Percentiles rank a stretch among this genome's conserved stretches.
These are phyloP conservation scores for Aspergillus candidus DNA, from an alignment of 2,329 filamentous ascomycete genomes.

Conservation along the genomic window DNA sequence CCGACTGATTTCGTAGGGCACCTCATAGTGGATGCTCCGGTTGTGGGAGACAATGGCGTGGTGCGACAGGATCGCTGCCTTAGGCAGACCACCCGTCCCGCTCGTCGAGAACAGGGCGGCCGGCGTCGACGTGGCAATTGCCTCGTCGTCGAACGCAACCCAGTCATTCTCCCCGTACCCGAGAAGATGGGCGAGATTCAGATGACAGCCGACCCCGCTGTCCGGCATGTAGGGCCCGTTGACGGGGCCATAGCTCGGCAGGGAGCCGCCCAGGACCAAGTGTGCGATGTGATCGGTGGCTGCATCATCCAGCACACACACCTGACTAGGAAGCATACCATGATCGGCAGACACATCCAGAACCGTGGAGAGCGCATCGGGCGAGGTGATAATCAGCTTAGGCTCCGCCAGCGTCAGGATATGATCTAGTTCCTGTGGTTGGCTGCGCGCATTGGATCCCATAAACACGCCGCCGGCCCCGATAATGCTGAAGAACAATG, in stretches of 20 bases:
- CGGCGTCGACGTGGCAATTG: conserved; percentile 41
- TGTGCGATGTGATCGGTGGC: conserved; percentile 26
- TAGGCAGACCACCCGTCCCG: conserved; percentile 57
- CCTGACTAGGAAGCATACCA: conserved; percentile 26
- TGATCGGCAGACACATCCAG: conserved; percentile 27
- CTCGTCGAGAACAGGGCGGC: conserved; percentile 50
- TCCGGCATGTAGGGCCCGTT: conserved; percentile 12
- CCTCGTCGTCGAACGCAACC: conserved; percentile 40
- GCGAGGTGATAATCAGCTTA: conserved; percentile 42
- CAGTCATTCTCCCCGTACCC: conserved; percentile 44
- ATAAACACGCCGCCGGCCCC: conserved; percentile 46
- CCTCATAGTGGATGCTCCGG: conserved; percentile 36
- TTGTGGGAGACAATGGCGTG: conserved; percentile 51
- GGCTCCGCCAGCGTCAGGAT: conserved; percentile 41
- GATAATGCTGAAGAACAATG: conserved; percentile 36
- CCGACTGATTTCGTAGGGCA: conserved; percentile 37
- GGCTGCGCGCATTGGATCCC: conserved; percentile 47
- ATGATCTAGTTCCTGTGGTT: conserved; percentile 43
- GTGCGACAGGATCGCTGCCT: conserved; percentile 55
- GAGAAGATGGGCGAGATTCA: conserved; percentile 36
- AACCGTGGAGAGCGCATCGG: conserved; percentile 33
- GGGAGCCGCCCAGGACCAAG: conserved; percentile 21
- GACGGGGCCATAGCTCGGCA: conserved; percentile 15
- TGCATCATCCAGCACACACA: conserved; percentile 33
- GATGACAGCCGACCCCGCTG: conserved; percentile 10